A percentile compares a stretch with the other conserved stretches of the same genome.
phyloP scores from a whole-genome alignment of 441 rosid species.

The Flueggea neowawraea region DNA sequence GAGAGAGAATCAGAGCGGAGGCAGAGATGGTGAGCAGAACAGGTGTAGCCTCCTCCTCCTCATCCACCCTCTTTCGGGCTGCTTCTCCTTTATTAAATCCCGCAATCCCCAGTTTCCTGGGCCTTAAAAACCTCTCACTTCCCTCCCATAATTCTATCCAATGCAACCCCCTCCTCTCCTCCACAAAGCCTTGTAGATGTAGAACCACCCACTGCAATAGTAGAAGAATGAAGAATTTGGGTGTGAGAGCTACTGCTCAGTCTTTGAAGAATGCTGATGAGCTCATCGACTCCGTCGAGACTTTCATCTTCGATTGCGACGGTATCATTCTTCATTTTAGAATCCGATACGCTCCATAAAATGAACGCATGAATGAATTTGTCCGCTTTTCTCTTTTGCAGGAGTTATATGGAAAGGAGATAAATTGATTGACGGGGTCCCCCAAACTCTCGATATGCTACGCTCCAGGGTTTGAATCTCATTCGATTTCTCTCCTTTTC shows the following conservation, averaged over 20 bases:
- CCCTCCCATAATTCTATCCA: background rate
- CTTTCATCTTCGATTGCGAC: conserved; percentile 94
- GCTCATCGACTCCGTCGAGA: conserved; percentile 78
- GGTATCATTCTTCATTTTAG: conserved; percentile 30
- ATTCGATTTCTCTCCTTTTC: background rate
- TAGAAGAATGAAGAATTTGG: background rate
- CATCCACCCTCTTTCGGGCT: no score
- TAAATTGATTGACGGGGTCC: conserved; percentile 80
- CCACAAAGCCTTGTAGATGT: background rate
- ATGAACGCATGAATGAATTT: no score
- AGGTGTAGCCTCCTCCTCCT: no score
- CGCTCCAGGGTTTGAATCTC: conserved; percentile 56
- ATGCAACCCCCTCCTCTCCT: background rate
- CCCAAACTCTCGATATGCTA: conserved; percentile 64
- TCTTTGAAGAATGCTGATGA: conserved; percentile 42
- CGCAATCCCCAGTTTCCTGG: background rate
- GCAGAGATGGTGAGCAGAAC: conserved; percentile 15
- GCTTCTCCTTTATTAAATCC: background rate
- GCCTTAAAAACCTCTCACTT: background rate
- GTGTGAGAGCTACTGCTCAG: conserved; percentile 36
- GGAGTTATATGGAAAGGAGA: conserved; percentile 98
- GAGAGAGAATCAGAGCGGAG: conserved; percentile 21
- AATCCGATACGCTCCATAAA: no score
- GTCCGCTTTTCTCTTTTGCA: conserved; percentile 19
- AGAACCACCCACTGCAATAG: background rate